Percentiles rank a stretch among this genome's conserved stretches.
These are phyloP conservation scores for Xylaria flabelliformis DNA, from an alignment of 495 filamentous ascomycete species.

Conservation along the genomic window DNA sequence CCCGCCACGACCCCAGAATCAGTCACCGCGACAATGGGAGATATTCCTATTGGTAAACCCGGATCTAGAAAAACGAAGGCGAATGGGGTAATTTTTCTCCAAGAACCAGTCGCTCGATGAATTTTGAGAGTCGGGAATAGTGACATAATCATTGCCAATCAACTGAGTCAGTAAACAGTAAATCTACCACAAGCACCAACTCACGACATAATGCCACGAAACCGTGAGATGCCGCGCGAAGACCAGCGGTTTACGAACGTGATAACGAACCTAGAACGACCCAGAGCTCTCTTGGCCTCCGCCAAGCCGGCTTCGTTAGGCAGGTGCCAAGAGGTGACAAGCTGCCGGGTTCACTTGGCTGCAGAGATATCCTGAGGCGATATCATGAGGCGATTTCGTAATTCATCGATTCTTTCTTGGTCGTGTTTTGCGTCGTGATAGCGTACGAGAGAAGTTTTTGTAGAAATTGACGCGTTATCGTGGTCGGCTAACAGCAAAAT, in stretches of 20 bases:
- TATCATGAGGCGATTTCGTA: neutral
- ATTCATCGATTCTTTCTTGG: neutral
- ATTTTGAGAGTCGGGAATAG: neutral
- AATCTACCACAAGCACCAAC: neutral
- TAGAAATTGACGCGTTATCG: neutral
- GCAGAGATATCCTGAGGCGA: constrained; percentile 6
- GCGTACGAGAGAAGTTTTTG: neutral
- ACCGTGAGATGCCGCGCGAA: neutral
- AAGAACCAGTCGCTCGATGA: neutral
- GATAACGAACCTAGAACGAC: constrained; percentile 14
- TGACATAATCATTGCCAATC: neutral
- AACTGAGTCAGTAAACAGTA: neutral
- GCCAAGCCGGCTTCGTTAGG: constrained; percentile 24
- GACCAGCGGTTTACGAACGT: neutral
- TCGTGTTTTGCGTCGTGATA: neutral
- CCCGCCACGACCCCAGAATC: neutral
- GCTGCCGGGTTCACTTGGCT: constrained; percentile 17
- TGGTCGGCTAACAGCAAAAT: neutral
- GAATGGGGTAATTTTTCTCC: neutral
- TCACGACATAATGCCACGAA: neutral
- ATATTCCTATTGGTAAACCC: neutral
- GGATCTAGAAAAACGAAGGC: neutral
- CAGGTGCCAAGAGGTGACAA: constrained; percentile 24
- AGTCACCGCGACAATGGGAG: neutral
- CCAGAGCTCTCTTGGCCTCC: constrained; percentile 14